Conservation (phyloP, 108 stramenopile species). For the Pseudonitzschia pungens region DNA sequence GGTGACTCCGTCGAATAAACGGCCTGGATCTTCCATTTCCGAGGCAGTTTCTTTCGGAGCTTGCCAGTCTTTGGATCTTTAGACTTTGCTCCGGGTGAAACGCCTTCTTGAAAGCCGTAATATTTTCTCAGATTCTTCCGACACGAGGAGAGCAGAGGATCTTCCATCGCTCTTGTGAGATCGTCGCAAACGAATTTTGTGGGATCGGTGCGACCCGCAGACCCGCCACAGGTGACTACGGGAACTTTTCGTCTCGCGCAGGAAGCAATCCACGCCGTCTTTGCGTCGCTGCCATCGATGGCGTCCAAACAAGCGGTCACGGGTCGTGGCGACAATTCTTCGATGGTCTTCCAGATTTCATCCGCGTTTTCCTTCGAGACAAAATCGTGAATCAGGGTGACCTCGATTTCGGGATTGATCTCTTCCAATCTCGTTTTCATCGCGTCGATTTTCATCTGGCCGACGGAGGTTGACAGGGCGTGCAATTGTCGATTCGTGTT, state of each 20-base stretch:
- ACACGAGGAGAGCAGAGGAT: slow-evolving; percentile 55
- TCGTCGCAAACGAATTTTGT: slow-evolving; percentile 66
- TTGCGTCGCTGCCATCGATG: slow-evolving; percentile 71
- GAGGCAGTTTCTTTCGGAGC: slow-evolving; percentile 31
- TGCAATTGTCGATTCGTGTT: slow-evolving; percentile 89
- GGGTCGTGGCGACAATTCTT: slow-evolving; percentile 1
- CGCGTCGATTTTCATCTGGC: slow-evolving; percentile 76
- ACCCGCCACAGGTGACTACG: slow-evolving; percentile 85
- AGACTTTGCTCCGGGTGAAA: slow-evolving; percentile 10
- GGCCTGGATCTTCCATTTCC: slow-evolving; percentile 67
- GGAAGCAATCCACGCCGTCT: slow-evolving; percentile 69
- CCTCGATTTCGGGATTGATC: slow-evolving; percentile 73
- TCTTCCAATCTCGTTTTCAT: slow-evolving; percentile 59
- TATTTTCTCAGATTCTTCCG: slow-evolving; percentile 68
- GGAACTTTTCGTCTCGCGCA: slow-evolving; percentile 56
- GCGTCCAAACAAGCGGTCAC: slow-evolving; percentile 69
- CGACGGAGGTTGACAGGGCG: slow-evolving; percentile 57
- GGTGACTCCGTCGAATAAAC: slow-evolving; percentile 76
- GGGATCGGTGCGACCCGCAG: slow-evolving; percentile 78
- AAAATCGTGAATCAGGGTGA: slow-evolving; percentile 73
- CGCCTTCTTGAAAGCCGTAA: slow-evolving; percentile 66
- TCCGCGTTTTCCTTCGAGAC: slow-evolving; percentile 67
- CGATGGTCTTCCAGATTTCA: slow-evolving; percentile 41
- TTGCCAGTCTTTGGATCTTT: slow-evolving; percentile 16
- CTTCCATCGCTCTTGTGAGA: slow-evolving; percentile 55